These are phyloP conservation scores for Cinnamomum micranthum DNA, from an alignment of 164 flowering plant genomes.

Conservation along the genomic window DNA sequence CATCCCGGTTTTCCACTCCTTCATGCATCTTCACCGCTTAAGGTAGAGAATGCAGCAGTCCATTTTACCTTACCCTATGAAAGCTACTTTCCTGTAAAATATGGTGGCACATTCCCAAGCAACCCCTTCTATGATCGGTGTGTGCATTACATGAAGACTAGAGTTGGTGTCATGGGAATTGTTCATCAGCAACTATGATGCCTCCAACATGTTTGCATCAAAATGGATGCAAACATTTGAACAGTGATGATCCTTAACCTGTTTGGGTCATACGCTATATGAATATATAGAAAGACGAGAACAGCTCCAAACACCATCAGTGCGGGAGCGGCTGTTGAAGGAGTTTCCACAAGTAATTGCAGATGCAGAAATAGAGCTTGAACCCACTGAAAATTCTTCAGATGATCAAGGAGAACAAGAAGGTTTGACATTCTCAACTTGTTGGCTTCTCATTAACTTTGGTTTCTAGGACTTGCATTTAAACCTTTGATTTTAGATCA, in stretches of 20 bases:
- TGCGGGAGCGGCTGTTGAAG: constrained; percentile 35
- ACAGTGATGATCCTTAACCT: constrained; percentile 17
- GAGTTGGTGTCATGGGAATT: neutral
- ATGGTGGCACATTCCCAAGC: neutral
- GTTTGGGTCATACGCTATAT: constrained; percentile 24
- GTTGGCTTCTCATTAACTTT: neutral
- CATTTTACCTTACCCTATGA: neutral
- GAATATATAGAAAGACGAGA: constrained; percentile 40
- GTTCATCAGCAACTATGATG: neutral
- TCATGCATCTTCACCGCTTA: neutral
- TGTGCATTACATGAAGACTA: neutral
- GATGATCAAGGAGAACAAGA: constrained; percentile 5
- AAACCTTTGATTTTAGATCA: no score
- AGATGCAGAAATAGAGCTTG: constrained; percentile 30
- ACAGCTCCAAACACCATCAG: constrained; percentile 40
- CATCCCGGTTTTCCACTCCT: neutral
- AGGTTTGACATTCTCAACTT: constrained; percentile 2
- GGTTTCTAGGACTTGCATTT: neutral
- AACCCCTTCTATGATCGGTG: neutral
- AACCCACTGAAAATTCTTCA: neutral
- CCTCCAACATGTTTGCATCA: neutral
- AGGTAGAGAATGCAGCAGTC: neutral
- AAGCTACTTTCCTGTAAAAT: neutral
- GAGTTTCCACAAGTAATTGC: constrained; percentile 44
- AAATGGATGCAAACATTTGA: neutral